These are phyloP conservation scores for Talinum fruticosum DNA, from an alignment of 148 eudicot species.

Conservation along the genomic window DNA sequence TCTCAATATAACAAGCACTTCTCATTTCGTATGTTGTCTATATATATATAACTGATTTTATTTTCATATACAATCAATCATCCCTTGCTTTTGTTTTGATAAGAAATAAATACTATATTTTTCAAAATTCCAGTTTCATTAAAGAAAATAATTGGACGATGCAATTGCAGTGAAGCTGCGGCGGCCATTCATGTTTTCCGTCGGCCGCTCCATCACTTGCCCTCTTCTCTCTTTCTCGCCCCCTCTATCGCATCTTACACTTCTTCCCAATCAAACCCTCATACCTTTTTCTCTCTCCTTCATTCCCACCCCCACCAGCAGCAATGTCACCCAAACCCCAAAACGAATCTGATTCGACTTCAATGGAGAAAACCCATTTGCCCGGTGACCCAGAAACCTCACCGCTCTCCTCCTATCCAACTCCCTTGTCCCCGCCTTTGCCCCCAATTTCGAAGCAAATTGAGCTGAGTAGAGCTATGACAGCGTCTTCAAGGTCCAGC, in stretches of 20 bases:
- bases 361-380: slow-evolving; percentile 29
- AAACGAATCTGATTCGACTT: slow-evolving; percentile 5
- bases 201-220: background rate
- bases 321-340: slow-evolving; percentile 27
- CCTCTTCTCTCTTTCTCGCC: background rate
- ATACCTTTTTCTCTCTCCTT: background rate
- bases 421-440: slow-evolving; percentile 74
- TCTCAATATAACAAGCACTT: no score
- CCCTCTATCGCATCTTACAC: slow-evolving; percentile 1
- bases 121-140: no score
- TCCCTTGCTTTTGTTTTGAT: no score
- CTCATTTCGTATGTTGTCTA: no score
- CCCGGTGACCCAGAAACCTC: slow-evolving; percentile 27
- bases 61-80: no score
- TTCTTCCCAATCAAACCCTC: slow-evolving; percentile 5
- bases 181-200: background rate
- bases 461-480: slow-evolving; percentile 75
- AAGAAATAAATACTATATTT: no score
- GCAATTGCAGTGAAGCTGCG: background rate
- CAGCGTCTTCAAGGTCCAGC: slow-evolving; percentile 84
- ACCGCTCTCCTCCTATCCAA: slow-evolving; percentile 43
- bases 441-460: slow-evolving; percentile 73
- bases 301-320: background rate
- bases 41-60: no score
- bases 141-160: no score